Percentiles rank a stretch among this genome's conserved stretches.
These are phyloP conservation scores for Omphalea diandra DNA, from an alignment of 441 rosid species.

Conservation along the genomic window DNA sequence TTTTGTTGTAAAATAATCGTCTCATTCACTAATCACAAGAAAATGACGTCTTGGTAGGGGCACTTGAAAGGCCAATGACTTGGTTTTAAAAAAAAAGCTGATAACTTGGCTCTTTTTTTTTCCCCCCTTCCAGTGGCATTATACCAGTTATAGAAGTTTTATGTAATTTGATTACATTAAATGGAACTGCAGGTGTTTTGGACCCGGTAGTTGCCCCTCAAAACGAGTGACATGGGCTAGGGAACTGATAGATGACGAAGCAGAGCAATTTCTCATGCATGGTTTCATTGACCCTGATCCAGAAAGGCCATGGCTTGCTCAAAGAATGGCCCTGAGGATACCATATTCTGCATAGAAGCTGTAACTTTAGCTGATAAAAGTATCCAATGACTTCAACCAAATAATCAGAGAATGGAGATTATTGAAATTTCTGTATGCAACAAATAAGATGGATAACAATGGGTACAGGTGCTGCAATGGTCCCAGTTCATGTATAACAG, in stretches of 20 bases:
- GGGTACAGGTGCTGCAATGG: background rate
- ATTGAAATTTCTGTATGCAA: background rate
- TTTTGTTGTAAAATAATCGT: background rate
- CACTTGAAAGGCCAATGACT: background rate
- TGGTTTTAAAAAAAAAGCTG: background rate
- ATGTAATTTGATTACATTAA: background rate
- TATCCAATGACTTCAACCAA: background rate
- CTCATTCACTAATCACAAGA: background rate
- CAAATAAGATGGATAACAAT: background rate
- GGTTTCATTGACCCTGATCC: slow-evolving; percentile 80
- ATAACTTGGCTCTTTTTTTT: too few relatives aligned
- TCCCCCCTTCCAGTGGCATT: background rate
- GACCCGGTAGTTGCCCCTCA: slow-evolving; percentile 73
- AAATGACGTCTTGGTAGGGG: background rate
- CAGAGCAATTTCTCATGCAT: slow-evolving; percentile 71
- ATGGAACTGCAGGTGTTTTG: slow-evolving; percentile 64
- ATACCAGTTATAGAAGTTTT: background rate
- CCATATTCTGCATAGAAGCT: slow-evolving; percentile 65
- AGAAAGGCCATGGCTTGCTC: slow-evolving; percentile 79
- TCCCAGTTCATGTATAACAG: background rate
- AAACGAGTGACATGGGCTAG: slow-evolving; percentile 78
- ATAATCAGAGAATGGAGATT: slow-evolving; percentile 5
- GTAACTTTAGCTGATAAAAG: background rate
- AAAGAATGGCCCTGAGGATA: slow-evolving; percentile 64
- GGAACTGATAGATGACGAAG: slow-evolving; percentile 86